phyloP scores from a whole-genome alignment of 305 asterid genomes.

The Euphrasia arctica region DNA sequence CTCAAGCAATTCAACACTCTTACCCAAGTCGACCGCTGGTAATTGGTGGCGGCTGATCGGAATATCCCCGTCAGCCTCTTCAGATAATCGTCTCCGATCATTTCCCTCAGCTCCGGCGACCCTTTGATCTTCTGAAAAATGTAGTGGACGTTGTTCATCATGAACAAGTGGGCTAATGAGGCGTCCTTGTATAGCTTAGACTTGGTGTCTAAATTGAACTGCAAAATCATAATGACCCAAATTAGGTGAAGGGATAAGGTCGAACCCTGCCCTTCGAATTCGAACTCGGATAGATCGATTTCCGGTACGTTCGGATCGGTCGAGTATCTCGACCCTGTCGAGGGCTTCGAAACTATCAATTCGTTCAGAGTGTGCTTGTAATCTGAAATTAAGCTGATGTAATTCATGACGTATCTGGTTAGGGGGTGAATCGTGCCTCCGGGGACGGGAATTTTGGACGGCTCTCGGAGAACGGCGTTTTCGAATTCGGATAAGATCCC shows the following conservation, averaged over 20 bases:
- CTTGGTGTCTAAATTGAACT: conserved; percentile 46
- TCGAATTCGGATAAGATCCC: conserved; percentile 57
- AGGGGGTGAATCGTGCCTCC: conserved; percentile 66
- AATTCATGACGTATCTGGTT: conserved; percentile 65
- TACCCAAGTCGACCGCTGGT: conserved; percentile 54
- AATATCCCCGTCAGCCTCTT: conserved; percentile 37
- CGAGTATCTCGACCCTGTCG: conserved; percentile 43
- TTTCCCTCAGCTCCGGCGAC: conserved; percentile 46
- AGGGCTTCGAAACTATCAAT: conserved; percentile 50
- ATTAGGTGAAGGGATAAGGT: conserved; percentile 48
- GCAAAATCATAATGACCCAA: conserved; percentile 46
- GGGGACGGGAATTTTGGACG: conserved; percentile 45
- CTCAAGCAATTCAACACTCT: conserved; percentile 52
- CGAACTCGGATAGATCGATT: conserved; percentile 41
- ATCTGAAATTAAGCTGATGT: conserved; percentile 49
- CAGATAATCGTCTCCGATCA: conserved; percentile 55
- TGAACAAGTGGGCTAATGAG: conserved; percentile 47
- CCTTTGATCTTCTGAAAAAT: conserved; percentile 50
- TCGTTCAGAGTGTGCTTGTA: conserved; percentile 45
- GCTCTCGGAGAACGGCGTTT: conserved; percentile 51
- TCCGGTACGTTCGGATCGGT: conserved; percentile 47
- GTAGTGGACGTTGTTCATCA: conserved; percentile 64
- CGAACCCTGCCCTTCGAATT: conserved; percentile 32
- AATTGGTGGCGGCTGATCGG: conserved; percentile 40
- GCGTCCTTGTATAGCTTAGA: conserved; percentile 46